Base-by-base conservation (phyloP, 345 rosid genomes). In the Moringa oleifera region DNA sequence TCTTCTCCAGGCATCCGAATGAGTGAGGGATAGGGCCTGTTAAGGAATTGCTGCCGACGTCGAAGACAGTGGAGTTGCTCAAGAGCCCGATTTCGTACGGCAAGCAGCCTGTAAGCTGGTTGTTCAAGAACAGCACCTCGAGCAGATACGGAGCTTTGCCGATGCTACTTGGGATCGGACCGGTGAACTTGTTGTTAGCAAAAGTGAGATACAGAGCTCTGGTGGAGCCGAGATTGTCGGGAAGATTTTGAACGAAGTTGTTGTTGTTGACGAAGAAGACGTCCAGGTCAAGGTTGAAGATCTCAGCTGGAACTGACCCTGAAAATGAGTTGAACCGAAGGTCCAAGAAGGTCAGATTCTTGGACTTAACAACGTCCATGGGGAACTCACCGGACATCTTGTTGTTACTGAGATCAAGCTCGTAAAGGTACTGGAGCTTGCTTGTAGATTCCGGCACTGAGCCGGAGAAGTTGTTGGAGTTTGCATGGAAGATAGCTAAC, bases 331-430 rank as follows among this genome's bases (percentile, higher is more conserved):
- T 86, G 73, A 72, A 83, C 71, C 91, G 65, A 65, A 86, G 58
- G 59, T 86, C 91, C 33, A 86, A 47, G 71, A 81, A 83, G 11
- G 80, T 68, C 1, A 83, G 57, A 0, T 57, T 19, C 33, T 17
- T 70, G 18, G 69, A 63, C 0, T 13, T 18, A 1, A 77, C 76
- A 36, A 74, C 70, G 0, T 55, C 8, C 20, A 0, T 2, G 0
- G 91, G 91, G 57, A 85, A 85, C 0, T 25, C 15, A 0, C 86
- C 83, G 0, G 22, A n/a, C 55, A 55, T 51, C 46, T 72, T 63
- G 74, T 85, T 85, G 83, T 81, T 83, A 74, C 88, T 83, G n/a
- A 81, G 18, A 36, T 86, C 91, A 22, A 86, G 59, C 69, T 86
- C 91, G 65, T 73, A 85, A 21, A 83, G 23, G 71, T 6, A 79